phyloP scores from a whole-genome alignment of 2,329 filamentous ascomycete species.

The Beauveria brongniartii region DNA sequence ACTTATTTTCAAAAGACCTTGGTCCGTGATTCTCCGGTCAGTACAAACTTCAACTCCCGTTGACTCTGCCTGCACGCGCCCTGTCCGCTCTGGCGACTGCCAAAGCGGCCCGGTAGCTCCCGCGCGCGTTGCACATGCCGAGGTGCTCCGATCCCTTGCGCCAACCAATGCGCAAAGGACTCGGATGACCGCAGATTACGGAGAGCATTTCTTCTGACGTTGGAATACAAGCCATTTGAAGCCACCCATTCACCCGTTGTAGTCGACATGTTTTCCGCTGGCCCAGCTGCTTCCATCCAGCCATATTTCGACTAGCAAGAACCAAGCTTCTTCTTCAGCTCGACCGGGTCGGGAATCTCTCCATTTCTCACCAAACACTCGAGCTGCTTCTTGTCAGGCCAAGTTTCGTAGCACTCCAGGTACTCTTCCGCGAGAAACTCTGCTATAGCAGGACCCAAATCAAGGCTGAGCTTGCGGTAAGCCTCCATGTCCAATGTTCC shows the following conservation, averaged over 20 bases:
- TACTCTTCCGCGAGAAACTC: conserved; percentile 11
- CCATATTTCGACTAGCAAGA: not conserved
- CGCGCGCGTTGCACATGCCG: conserved; percentile 5
- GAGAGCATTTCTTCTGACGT: no score
- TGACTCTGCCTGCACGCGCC: not conserved
- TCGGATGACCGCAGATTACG: not conserved
- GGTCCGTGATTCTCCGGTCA: conserved; percentile 1
- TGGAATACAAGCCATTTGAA: not conserved
- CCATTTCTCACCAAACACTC: not conserved
- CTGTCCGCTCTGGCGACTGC: no score
- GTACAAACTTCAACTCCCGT: not conserved
- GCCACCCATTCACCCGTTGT: not conserved
- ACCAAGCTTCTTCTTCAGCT: not conserved
- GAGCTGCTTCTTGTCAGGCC: not conserved
- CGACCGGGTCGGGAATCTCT: not conserved
- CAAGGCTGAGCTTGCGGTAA: not conserved
- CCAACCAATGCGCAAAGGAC: not conserved
- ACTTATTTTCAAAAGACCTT: not conserved
- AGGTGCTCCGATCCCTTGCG: not conserved
- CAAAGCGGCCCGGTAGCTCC: conserved; percentile 1
- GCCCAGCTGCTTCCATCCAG: not conserved
- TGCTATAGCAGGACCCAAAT: conserved; percentile 2
- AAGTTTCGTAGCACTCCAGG: conserved; percentile 12
- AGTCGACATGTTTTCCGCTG: not conserved
- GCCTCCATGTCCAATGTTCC: conserved; percentile 7